Conservation (phyloP, 352 stramenopile species). For the Elongisporangium prolatum region DNA sequence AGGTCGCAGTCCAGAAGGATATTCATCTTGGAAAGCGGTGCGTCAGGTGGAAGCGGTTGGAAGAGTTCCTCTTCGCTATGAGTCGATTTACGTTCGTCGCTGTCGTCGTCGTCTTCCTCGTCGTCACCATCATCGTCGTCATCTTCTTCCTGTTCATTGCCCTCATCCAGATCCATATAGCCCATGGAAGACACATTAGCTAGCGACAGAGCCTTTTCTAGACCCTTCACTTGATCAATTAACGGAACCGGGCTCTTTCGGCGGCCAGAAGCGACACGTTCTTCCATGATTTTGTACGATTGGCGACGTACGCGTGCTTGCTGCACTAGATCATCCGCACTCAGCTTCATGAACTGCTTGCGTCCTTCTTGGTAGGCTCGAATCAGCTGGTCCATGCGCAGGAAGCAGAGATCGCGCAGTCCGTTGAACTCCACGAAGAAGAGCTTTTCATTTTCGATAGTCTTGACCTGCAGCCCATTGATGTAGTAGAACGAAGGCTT, state of each 20-base stretch:
- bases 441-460: slow-evolving; percentile 52
- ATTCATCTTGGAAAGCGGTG: slow-evolving; percentile 53
- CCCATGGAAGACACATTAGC: too few relatives aligned
- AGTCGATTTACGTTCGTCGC: slow-evolving; percentile 37
- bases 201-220: too few relatives aligned
- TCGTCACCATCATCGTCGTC: slow-evolving; percentile 4
- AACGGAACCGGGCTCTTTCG: too few relatives aligned
- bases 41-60: slow-evolving; percentile 47
- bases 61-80: slow-evolving; percentile 57
- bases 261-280: slow-evolving; percentile 4
- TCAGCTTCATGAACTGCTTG: slow-evolving; percentile 21
- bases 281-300: slow-evolving; percentile 43
- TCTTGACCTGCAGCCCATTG: slow-evolving; percentile 75
- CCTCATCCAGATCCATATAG: slow-evolving; percentile 8
- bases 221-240: too few relatives aligned
- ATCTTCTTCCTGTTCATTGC: slow-evolving; percentile 10
- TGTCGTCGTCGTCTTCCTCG: slow-evolving; percentile 12
- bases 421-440: slow-evolving; percentile 82
- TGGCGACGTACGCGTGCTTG: slow-evolving; percentile 51
- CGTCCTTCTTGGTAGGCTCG: slow-evolving; percentile 50
- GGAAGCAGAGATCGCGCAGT: slow-evolving; percentile 63
- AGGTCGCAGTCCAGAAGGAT: slow-evolving; percentile 68
- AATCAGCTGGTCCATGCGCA: slow-evolving; percentile 69
- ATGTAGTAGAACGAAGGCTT: slow-evolving; percentile 86
- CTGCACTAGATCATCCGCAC: slow-evolving; percentile 35